Evolutionary conservation across 306 rosid species (phyloP).

Genomic region (Sophora flavescens): DNA sequence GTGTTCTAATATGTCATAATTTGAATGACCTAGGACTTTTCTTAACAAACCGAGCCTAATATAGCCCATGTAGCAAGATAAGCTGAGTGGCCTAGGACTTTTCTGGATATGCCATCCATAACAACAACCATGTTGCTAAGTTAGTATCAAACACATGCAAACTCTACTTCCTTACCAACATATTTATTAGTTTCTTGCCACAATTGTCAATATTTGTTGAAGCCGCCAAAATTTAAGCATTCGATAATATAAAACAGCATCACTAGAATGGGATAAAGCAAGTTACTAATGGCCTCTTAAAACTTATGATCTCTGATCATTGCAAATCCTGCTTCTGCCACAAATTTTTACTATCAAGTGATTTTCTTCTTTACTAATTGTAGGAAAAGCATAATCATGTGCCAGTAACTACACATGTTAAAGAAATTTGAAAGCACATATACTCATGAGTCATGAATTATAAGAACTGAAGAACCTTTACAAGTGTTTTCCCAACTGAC

Average conservation of each 20-base stretch:
- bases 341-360: background rate
- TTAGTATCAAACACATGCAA: conserved; percentile 37
- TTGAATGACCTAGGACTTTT: conserved; percentile 8
- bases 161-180: conserved; percentile 27
- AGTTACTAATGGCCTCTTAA: conserved; percentile 6
- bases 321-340: conserved; percentile 10
- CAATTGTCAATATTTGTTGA: conserved; percentile 17
- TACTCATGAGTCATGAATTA: conserved; percentile 35
- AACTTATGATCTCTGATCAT: conserved; percentile 18
- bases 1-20: conserved; percentile 20
- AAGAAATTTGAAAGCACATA: conserved; percentile 25
- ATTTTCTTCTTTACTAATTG: conserved; percentile 24
- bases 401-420: conserved; percentile 28
- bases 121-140: conserved; percentile 5
- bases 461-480: conserved; percentile 40
- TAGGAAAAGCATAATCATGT: conserved; percentile 17
- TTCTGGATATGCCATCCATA: conserved; percentile 15
- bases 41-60: conserved; percentile 10
- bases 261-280: conserved; percentile 14
- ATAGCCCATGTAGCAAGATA: conserved; percentile 27
- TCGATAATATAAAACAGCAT: conserved; percentile 31
- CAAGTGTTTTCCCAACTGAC: conserved; percentile 60
- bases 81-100: conserved; percentile 9
- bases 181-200: conserved; percentile 29
- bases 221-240: conserved; percentile 33